These are phyloP conservation scores for Ceratocystis variospora DNA, from an alignment of 2,329 filamentous ascomycete genomes.

Conservation along the genomic window DNA sequence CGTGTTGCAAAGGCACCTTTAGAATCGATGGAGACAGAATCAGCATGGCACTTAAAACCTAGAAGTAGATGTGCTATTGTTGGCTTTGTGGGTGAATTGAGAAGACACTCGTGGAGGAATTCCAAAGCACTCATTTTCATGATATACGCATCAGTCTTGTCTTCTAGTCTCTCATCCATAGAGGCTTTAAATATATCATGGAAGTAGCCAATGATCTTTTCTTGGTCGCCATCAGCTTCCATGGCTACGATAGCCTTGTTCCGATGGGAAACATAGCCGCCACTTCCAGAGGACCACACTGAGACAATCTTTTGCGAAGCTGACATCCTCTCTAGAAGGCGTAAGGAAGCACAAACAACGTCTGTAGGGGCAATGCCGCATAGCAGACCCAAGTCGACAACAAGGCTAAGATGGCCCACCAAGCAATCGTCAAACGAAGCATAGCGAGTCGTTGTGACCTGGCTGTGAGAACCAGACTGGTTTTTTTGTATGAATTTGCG, in stretches of 20 bases:
- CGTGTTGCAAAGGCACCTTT: conserved; percentile 57
- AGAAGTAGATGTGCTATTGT: conserved; percentile 83
- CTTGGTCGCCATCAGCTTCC: conserved; percentile 64
- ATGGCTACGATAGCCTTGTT: conserved; percentile 83
- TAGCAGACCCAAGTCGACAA: conserved; percentile 74
- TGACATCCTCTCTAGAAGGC: conserved; percentile 72
- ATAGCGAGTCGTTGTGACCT: conserved; percentile 56
- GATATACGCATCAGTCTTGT: conserved; percentile 57
- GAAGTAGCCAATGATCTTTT: conserved; percentile 42
- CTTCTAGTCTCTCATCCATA: conserved; percentile 60
- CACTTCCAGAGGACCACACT: conserved; percentile 36
- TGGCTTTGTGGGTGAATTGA: conserved; percentile 59
- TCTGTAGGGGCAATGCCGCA: conserved; percentile 72
- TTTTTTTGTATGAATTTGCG: conserved; percentile 28
- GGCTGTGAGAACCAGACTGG: conserved; percentile 46
- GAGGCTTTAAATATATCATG: conserved; percentile 32
- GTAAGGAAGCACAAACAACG: conserved; percentile 66
- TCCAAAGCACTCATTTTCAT: conserved; percentile 76
- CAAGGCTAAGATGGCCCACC: conserved; percentile 61
- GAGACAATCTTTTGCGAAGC: conserved; percentile 69
- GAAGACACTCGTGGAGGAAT: conserved; percentile 70
- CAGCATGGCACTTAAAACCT: conserved; percentile 67
- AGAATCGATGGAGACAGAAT: conserved; percentile 52
- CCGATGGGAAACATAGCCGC: conserved; percentile 35
- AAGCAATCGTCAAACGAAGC: conserved; percentile 88